phyloP scores from a whole-genome alignment of 768 basidiomycete genomes.

The Phylloporus rhodoxanthus region DNA sequence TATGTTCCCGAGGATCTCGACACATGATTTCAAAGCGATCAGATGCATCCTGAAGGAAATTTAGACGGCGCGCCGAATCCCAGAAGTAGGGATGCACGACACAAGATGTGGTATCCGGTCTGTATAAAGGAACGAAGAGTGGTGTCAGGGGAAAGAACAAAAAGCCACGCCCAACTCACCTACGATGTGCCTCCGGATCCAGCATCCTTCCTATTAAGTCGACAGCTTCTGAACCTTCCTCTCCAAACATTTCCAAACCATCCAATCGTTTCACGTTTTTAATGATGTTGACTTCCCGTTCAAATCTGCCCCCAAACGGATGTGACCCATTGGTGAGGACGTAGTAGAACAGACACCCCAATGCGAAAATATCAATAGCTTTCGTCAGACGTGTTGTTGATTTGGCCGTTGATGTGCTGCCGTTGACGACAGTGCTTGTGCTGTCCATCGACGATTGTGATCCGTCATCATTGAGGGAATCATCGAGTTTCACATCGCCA shows the following conservation, averaged over 20 bases:
- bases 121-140: conserved; percentile 22
- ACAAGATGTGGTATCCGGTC: conserved; percentile 85
- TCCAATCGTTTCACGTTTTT: conserved; percentile 70
- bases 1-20: conserved; percentile 78
- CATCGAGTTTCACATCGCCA: conserved; percentile 91
- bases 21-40: conserved; percentile 99
- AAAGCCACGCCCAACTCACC: conserved; percentile 47
- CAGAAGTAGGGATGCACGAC: conserved; percentile 96
- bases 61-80: conserved; percentile 78
- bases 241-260: conserved; percentile 74
- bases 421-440: conserved; percentile 41
- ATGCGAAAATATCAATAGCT: conserved; percentile 92
- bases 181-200: conserved; percentile 60
- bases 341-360: conserved; percentile 95
- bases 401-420: conserved; percentile 12
- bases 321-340: conserved; percentile 85
- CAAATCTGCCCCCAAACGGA: conserved; percentile 90
- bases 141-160: conserved; percentile 2
- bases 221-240: conserved; percentile 89
- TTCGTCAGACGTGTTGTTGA: conserved; percentile 75
- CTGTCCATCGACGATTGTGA: conserved; percentile 66
- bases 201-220: conserved; percentile 79
- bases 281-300: conserved; percentile 91
- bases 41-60: conserved; percentile 95
- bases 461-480: conserved; percentile 55